phyloP scores from a whole-genome alignment of 305 asterid species.

The Ilex paraguariensis region DNA sequence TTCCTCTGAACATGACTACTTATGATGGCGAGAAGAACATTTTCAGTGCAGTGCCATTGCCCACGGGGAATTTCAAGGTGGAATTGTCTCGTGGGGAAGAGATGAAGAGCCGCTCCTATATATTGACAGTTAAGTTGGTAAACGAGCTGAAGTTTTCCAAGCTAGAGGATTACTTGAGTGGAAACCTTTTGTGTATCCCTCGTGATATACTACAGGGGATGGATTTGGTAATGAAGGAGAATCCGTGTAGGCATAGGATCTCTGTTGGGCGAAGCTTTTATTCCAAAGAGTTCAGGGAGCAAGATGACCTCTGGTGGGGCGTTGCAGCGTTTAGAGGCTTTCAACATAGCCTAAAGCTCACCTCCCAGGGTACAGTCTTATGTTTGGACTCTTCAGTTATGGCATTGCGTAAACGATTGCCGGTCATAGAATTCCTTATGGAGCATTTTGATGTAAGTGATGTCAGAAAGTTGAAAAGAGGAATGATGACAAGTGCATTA shows the following conservation, averaged over 20 bases:
- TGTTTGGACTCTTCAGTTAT: slow-evolving; percentile 50
- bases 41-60: slow-evolving; percentile 44
- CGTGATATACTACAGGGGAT: slow-evolving; percentile 61
- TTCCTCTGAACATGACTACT: slow-evolving; percentile 46
- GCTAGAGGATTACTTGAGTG: slow-evolving; percentile 50
- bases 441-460: slow-evolving; percentile 29
- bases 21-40: slow-evolving; percentile 69
- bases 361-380: slow-evolving; percentile 58
- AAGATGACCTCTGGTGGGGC: slow-evolving; percentile 43
- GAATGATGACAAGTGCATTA: slow-evolving; percentile 24
- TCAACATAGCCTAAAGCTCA: slow-evolving; percentile 50
- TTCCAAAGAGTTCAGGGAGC: slow-evolving; percentile 21
- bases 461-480: slow-evolving; percentile 8
- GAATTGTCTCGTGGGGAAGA: slow-evolving; percentile 35
- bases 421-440: slow-evolving; percentile 43
- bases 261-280: slow-evolving; percentile 42
- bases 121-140: slow-evolving; percentile 38
- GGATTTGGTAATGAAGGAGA: slow-evolving; percentile 70
- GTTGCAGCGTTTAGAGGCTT: slow-evolving; percentile 56
- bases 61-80: slow-evolving; percentile 32
- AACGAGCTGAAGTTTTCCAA: slow-evolving; percentile 37
- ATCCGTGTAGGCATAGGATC: slow-evolving; percentile 40
- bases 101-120: slow-evolving; percentile 19
- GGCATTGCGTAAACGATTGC: slow-evolving; percentile 49
- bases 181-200: slow-evolving; percentile 31